phyloP scores from a whole-genome alignment of 306 rosid species.

The Abrus precatorius region DNA sequence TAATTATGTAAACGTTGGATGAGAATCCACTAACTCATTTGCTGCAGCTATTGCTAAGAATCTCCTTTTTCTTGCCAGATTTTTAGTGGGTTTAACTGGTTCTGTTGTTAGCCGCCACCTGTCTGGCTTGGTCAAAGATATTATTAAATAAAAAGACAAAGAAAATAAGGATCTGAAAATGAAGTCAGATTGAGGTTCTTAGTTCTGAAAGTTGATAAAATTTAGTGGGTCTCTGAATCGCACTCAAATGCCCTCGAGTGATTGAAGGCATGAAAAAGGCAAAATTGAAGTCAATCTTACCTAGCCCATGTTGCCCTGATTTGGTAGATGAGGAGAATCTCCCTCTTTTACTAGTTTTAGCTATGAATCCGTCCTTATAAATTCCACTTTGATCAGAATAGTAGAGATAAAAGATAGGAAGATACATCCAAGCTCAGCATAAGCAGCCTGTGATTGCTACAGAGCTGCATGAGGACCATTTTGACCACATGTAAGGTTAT shows the following conservation, averaged over 20 bases:
- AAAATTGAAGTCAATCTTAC: constrained; percentile 21
- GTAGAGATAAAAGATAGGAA: constrained; percentile 33
- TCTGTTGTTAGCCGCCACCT: constrained; percentile 46
- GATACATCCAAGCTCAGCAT: constrained; percentile 18
- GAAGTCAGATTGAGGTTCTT: constrained; percentile 21
- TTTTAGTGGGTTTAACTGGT: constrained; percentile 33
- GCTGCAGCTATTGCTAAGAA: constrained; percentile 45
- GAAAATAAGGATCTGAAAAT: constrained; percentile 23
- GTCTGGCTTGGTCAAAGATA: constrained; percentile 11
- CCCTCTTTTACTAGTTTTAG: constrained; percentile 10
- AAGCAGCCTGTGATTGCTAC: neutral
- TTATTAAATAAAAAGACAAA: constrained; percentile 10
- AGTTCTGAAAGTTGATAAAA: constrained; percentile 32
- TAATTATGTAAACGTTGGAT: constrained; percentile 27
- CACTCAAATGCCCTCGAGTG: constrained; percentile 23
- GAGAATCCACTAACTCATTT: constrained; percentile 55
- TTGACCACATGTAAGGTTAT: constrained; percentile 9
- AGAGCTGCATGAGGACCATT: neutral
- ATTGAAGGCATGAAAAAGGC: constrained; percentile 28
- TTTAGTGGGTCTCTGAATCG: constrained; percentile 27
- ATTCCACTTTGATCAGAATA: constrained; percentile 16
- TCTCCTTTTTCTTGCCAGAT: constrained; percentile 41
- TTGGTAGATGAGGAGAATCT: constrained; percentile 30
- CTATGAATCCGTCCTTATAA: constrained; percentile 3
- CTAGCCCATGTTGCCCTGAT: constrained; percentile 23